These are phyloP conservation scores for Mucor lusitanicus DNA, from an alignment of 371 early-diverging fungal genomes.

Conservation along the genomic window DNA sequence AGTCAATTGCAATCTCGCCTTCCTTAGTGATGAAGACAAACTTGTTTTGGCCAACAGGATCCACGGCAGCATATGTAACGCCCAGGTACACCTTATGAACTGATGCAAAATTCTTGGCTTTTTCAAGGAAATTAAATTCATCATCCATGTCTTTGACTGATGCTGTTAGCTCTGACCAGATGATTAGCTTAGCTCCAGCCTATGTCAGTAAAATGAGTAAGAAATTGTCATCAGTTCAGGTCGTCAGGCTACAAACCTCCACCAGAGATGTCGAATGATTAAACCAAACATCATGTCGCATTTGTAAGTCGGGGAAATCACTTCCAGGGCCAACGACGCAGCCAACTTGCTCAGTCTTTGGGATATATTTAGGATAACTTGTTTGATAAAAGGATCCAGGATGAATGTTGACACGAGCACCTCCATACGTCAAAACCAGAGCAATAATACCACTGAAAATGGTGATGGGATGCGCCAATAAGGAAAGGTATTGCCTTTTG, in stretches of 20 bases:
- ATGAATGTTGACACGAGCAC: conserved; percentile 25
- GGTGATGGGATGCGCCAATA: conserved; percentile 19
- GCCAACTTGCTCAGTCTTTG: conserved; percentile 32
- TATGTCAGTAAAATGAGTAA: neutral
- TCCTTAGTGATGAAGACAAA: conserved; percentile 47
- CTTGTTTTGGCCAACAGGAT: conserved; percentile 39
- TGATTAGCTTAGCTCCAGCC: conserved; percentile 47
- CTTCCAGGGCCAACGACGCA: conserved; percentile 36
- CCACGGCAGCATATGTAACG: conserved; percentile 35
- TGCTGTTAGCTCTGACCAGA: conserved; percentile 51
- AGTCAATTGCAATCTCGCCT: conserved; percentile 49
- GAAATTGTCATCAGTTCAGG: neutral
- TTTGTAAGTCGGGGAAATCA: conserved; percentile 4
- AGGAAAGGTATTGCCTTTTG: neutral
- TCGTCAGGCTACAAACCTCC: conserved; percentile 6
- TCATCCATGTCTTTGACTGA: conserved; percentile 19
- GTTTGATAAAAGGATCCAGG: conserved; percentile 35
- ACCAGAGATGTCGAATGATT: conserved; percentile 22
- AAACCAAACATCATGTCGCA: conserved; percentile 33
- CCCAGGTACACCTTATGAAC: conserved; percentile 45
- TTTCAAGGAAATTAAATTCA: conserved; percentile 25
- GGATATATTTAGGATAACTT: conserved; percentile 26
- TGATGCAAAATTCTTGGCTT: conserved; percentile 34
- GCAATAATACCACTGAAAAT: conserved; percentile 11
- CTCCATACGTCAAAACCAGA: conserved; percentile 24